These are phyloP conservation scores for Talaromyces albobiverticillius DNA, from an alignment of 2,329 filamentous ascomycete species.

Conservation along the genomic window DNA sequence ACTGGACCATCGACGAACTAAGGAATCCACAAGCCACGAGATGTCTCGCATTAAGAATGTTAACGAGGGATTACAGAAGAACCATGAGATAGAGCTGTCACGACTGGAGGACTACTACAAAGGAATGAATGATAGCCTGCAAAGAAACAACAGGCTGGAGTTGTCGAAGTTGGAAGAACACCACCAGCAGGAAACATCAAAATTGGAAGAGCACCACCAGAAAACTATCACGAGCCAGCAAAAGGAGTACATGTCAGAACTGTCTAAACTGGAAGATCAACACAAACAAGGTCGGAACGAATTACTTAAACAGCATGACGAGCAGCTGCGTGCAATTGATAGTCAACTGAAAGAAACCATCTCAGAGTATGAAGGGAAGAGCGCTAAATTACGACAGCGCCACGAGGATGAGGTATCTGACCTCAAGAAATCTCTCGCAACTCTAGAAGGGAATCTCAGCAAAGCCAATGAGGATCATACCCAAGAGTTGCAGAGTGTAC, in stretches of 20 bases:
- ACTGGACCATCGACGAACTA: slow-evolving; percentile 66
- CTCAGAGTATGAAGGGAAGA: slow-evolving; percentile 39
- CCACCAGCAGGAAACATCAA: slow-evolving; percentile 35
- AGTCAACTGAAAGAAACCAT: slow-evolving; percentile 46
- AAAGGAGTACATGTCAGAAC: slow-evolving; percentile 59
- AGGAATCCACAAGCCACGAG: slow-evolving; percentile 57
- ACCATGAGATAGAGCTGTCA: slow-evolving; percentile 63
- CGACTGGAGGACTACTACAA: slow-evolving; percentile 47
- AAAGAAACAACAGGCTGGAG: slow-evolving; percentile 67
- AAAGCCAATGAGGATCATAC: slow-evolving; percentile 60
- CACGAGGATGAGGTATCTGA: slow-evolving; percentile 64
- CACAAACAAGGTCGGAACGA: slow-evolving; percentile 43
- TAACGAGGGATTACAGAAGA: slow-evolving; percentile 68
- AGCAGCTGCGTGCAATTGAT: slow-evolving; percentile 48
- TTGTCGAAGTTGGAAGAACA: slow-evolving; percentile 54
- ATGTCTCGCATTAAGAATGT: slow-evolving; percentile 59
- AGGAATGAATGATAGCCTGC: slow-evolving; percentile 62
- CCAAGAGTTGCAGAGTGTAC: slow-evolving; percentile 57
- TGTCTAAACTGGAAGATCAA: slow-evolving; percentile 53
- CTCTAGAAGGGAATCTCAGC: slow-evolving; percentile 51
- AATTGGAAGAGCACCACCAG: slow-evolving; percentile 14
- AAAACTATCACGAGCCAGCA: not conserved
- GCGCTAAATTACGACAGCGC: slow-evolving; percentile 35
- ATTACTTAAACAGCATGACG: slow-evolving; percentile 41
- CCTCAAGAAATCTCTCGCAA: slow-evolving; percentile 58